Base-by-base conservation (phyloP, 345 rosid genomes). In the Rubroshorea leprosula region DNA sequence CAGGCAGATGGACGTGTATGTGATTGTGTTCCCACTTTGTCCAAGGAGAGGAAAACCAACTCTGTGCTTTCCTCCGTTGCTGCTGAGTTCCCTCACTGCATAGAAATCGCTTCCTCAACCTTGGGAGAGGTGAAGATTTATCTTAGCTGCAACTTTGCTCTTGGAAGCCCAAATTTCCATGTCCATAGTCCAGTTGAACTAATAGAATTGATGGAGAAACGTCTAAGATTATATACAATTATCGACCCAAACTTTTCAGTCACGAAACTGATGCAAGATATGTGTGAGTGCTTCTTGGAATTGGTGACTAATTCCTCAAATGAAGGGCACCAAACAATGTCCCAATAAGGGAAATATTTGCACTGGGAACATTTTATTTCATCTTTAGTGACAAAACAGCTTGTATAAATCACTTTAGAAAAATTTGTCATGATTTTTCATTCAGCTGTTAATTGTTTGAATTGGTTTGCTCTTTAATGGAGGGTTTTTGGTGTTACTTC, bases 111-210 rank as follows among this genome's bases (percentile, higher is more conserved):
- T 46, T 80, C 97, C 62, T 83, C 91, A 5, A 57, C 79, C 23
- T 63, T 57, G 57, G 96, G 97, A 71, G 98, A 86, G 76, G 96
- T 89, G 79, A 86, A 86, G 80, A 72, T 89, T 65, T 82, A 76
- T 74, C 66, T 92, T 43, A 83, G 79, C 69, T 92, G 78, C 78
- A 65, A 72, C 70, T 74, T 83, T 74, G 60, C 80, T 67, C 58
- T 72, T 71, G 84, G 79, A 72, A 80, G 77, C 41, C 72, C 80
- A 31, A 77, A 72, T 67, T 68, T 72, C 50, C 86, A 67, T 57
- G 62, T 81, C 77, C 93, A 90, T 71, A 77, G 73, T 72, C 64
- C 76, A 67, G 89, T 86, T 62, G 87, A 79, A 41, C 82, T 89
- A 61, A 76, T 82, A 64, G 76, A 75, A 76, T 76, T 70, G 62